Evolutionary conservation across 495 filamentous ascomycete genomes (phyloP), one percentile per base, ranked within the genome.

Genomic region (Daldinia loculata): DNA sequence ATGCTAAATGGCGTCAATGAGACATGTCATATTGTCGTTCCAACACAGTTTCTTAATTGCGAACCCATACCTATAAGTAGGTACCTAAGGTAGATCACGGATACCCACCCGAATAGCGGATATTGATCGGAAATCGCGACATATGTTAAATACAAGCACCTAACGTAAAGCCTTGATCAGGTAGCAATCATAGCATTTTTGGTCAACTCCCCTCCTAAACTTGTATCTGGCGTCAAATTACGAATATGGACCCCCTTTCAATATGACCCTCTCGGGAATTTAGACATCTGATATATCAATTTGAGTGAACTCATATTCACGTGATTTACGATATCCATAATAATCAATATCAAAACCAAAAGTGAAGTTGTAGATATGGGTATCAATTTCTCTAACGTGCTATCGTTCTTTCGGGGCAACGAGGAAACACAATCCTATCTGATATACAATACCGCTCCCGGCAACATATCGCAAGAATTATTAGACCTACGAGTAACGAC

Each of bases 351-450:
- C 15, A 36, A 56, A 17, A 12, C 8, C 17, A 6, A 11, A 27
- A 34, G 8, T 15, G n/a, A 56, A 30, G 26, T 32, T 29, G 12
- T 56, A 34, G 34, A 58, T 64, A 50, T 59, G 69, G 69, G 69
- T 72, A 72, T 72, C 69, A 72, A 72, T 72, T 72, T 72, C 69
- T 63, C 57, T 72, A 72, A 29, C 61, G 52, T 64, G 65, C 56
- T 67, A 39, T 53, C 68, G 34, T 32, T 45, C 38, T 43, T 41
- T 32, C 15, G 39, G 61, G 41, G 41, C 38, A 62, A 32, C 11
- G 26, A 24, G 56, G 22, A 60, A 45, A 45, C 41, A 19, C 57
- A 30, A 32, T 59, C 27, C 67, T 66, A 65, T 70, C 56, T 52
- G 41, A 71, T 62, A 71, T 67, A 67, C 59, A 63, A 55, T 8